Percentiles rank a stretch among this genome's conserved stretches.
phyloP scores from a whole-genome alignment of 2,329 filamentous ascomycete genomes.

The Colletotrichum australisinense region DNA sequence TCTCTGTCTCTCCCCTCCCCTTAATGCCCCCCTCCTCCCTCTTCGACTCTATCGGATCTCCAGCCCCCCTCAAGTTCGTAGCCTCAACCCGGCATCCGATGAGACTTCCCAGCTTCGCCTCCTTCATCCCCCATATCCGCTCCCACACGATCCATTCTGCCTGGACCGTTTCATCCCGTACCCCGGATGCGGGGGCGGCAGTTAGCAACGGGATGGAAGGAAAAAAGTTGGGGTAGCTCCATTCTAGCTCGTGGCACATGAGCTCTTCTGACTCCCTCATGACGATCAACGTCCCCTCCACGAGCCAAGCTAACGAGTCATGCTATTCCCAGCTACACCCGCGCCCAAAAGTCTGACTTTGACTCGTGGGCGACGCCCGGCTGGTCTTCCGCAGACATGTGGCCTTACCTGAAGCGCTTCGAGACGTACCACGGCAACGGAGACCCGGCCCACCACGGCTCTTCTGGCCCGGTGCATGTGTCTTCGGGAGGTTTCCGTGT shows the following conservation, averaged over 20 bases:
- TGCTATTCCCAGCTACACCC: conserved; percentile 50
- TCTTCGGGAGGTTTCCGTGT: conserved; percentile 57
- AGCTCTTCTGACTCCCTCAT: not conserved
- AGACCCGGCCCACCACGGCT: conserved; percentile 51
- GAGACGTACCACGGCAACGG: conserved; percentile 42
- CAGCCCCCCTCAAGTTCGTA: not conserved
- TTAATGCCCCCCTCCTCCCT: not conserved
- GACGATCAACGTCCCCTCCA: not conserved
- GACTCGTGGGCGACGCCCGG: conserved; percentile 64
- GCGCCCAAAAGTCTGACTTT: conserved; percentile 58
- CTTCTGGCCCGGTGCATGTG: conserved; percentile 59
- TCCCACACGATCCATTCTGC: not conserved
- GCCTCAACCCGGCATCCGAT: not conserved
- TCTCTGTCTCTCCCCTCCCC: not conserved
- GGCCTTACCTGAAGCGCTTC: conserved; percentile 59
- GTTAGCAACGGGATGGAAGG: not conserved
- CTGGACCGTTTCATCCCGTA: not conserved
- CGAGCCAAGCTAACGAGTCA: conserved; percentile 9
- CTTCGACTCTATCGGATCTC: not conserved
- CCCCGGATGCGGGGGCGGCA: not conserved
- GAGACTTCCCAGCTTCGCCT: not conserved
- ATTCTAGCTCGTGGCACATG: not conserved
- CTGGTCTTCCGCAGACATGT: conserved; percentile 62
- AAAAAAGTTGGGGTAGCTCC: not conserved
- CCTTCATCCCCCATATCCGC: not conserved